Base-by-base conservation (phyloP, 1,284 basidiomycete genomes). In the Termitomyces sp. region DNA sequence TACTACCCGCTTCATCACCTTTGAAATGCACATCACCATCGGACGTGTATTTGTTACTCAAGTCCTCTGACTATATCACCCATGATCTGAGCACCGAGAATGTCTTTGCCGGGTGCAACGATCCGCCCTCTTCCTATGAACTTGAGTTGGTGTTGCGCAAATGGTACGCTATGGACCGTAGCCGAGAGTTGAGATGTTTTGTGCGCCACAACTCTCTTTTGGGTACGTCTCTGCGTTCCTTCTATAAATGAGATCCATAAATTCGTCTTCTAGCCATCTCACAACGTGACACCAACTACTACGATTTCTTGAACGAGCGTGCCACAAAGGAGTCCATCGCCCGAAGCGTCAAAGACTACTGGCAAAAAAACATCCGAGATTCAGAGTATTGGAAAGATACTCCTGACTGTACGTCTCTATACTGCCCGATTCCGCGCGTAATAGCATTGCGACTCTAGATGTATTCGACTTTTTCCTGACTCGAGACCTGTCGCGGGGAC, bases 11-110 rank as follows among this genome's bases (percentile, higher is more conserved):
- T n/a, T 86, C 87, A 5, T 84, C 88, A 0, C 92, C 90, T 0
- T 73, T 98, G 37, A 88, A 88, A 70, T 97, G 95, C 68, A 86
- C 83, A 6, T 82, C 84, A 1, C 93, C 94, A 0, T 83, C 88
- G 3, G 96, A 99, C 61, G 85, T 98, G 24, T 98, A 97, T 68
- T 77, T 97, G 42, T 73, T 97, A 0, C 79, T 99, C 58, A 99
- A 99, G 69, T 91, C 91, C 2, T 93, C 91, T 44, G 92, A 97
- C 66, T 97, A 97, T 61, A 76, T 93, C 42, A 78, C 81, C 6
- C 90, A 96, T 59, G 95, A 95, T 65, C 67, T 96, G 3, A 79
- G 78, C 57, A 64, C 72, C 5, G 74, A 74, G 14, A 73, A 64
- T 34, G 82, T 91, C 13, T 88, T 91, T 54, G 79, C 80, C 14